A percentile compares a stretch with the other conserved stretches of the same genome.
Evolutionary conservation across 192 early-diverging fungal genomes (phyloP).

Genomic region (Podila horticola): DNA sequence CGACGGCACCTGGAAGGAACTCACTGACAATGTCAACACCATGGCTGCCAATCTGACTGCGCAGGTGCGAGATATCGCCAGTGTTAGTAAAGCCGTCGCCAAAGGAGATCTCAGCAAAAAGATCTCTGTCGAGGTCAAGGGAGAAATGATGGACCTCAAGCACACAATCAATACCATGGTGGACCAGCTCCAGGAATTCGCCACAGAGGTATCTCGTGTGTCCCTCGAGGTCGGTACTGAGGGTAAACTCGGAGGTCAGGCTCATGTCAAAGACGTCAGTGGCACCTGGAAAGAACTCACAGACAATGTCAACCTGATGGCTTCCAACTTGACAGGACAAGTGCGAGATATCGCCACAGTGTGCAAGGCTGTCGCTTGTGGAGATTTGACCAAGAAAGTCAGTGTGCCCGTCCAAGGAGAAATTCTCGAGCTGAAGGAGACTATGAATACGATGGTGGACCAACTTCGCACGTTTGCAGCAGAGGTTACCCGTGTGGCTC

Average conservation of each 20-base stretch:
- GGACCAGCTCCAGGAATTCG: slow-evolving; percentile 69
- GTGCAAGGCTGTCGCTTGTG: slow-evolving; percentile 69
- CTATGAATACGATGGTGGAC: slow-evolving; percentile 72
- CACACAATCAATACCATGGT: slow-evolving; percentile 72
- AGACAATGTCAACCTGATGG: slow-evolving; percentile 59
- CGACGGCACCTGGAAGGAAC: slow-evolving; percentile 75
- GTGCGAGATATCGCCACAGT: slow-evolving; percentile 71
- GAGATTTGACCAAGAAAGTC: slow-evolving; percentile 67
- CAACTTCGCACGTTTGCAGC: slow-evolving; percentile 55
- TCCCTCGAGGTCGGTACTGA: slow-evolving; percentile 71
- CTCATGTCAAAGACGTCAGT: slow-evolving; percentile 63
- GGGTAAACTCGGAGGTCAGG: slow-evolving; percentile 70
- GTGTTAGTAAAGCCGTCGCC: slow-evolving; percentile 71
- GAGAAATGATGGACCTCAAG: slow-evolving; percentile 73
- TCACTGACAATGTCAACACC: slow-evolving; percentile 76
- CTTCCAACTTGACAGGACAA: slow-evolving; percentile 54
- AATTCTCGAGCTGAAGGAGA: slow-evolving; percentile 71
- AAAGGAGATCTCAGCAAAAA: slow-evolving; percentile 67
- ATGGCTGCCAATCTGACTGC: slow-evolving; percentile 74
- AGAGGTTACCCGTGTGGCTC: slow-evolving; percentile 68
- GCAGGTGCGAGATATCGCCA: slow-evolving; percentile 71
- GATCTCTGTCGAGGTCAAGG: slow-evolving; percentile 65
- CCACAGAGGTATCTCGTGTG: slow-evolving; percentile 70
- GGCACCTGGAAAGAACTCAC: slow-evolving; percentile 74
- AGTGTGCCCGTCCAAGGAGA: slow-evolving; percentile 67